Evolutionary conservation across 345 rosid species (phyloP).

Genomic region (Anastatica hierochuntica): DNA sequence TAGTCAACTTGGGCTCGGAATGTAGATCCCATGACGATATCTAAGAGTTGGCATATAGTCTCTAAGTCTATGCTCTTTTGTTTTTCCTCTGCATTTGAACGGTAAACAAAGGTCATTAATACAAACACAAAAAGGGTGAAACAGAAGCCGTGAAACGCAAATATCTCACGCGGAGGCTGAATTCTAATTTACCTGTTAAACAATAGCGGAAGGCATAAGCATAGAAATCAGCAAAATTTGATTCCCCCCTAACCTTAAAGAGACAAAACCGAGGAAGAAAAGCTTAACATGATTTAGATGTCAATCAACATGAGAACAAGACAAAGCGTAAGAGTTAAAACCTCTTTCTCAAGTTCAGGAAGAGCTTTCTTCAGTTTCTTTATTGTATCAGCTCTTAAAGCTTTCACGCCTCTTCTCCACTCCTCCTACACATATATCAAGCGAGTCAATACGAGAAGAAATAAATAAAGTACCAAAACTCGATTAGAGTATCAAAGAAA

Average conservation of each 20-base stretch:
- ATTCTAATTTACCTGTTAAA: slow-evolving; percentile 54
- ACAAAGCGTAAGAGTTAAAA: slow-evolving; percentile 16
- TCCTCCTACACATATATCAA: slow-evolving; percentile 56
- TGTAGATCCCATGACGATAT: slow-evolving; percentile 66
- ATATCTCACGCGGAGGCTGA: background rate
- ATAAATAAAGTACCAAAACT: too few species aligned
- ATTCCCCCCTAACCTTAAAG: slow-evolving; percentile 52
- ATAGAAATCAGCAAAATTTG: slow-evolving; percentile 75
- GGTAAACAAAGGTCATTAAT: slow-evolving; percentile 4
- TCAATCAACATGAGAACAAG: background rate
- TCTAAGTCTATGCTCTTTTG: slow-evolving; percentile 87
- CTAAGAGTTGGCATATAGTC: slow-evolving; percentile 74
- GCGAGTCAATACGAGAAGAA: background rate
- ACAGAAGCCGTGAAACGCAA: background rate
- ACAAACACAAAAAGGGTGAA: background rate
- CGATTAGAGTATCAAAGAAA: background rate
- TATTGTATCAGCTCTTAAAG: slow-evolving; percentile 54
- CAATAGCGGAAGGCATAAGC: slow-evolving; percentile 80
- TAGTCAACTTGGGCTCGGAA: slow-evolving; percentile 67
- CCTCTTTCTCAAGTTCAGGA: slow-evolving; percentile 83
- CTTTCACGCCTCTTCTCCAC: slow-evolving; percentile 76
- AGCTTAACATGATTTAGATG: background rate
- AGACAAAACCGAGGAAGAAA: slow-evolving; percentile 13
- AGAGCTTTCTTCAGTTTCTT: slow-evolving; percentile 67
- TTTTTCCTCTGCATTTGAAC: slow-evolving; percentile 64